Evolutionary conservation across 495 filamentous ascomycete genomes (phyloP).

Genomic region (Tuber calosporum): DNA sequence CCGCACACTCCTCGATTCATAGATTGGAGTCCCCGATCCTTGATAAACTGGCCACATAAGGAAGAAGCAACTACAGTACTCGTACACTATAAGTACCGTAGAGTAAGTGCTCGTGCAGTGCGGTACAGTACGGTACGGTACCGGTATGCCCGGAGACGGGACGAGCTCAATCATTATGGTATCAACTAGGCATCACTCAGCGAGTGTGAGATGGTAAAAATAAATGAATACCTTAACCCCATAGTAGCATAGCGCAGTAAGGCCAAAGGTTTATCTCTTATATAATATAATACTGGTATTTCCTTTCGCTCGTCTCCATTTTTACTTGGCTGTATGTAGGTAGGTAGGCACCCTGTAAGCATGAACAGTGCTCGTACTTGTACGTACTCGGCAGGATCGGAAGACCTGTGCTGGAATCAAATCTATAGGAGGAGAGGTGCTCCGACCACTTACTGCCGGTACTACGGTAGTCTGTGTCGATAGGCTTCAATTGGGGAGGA

Average conservation of each 20-base stretch:
- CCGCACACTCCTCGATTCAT: not conserved
- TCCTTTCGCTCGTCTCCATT: not conserved
- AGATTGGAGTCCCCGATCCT: not conserved
- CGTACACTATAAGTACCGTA: slow-evolving; percentile 7
- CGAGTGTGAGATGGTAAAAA: no score
- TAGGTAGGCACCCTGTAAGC: not conserved
- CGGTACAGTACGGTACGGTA: no score
- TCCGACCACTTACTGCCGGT: not conserved
- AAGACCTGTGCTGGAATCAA: not conserved
- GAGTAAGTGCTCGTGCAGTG: not conserved
- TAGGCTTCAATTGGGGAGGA: not conserved
- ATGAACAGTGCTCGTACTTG: no score
- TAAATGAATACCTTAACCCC: no score
- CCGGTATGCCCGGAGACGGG: no score
- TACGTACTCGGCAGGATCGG: not conserved
- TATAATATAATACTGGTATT: no score
- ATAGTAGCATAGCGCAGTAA: not conserved
- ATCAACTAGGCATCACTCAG: no score
- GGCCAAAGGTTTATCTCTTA: not conserved
- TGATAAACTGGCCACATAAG: not conserved
- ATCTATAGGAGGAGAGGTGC: not conserved
- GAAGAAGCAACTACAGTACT: slow-evolving; percentile 20
- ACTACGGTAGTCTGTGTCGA: not conserved
- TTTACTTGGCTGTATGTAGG: not conserved
- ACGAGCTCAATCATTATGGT: no score